These are phyloP conservation scores for Heterotrichella gracilis DNA, from an alignment of 352 stramenopile genomes.

Conservation along the genomic window DNA sequence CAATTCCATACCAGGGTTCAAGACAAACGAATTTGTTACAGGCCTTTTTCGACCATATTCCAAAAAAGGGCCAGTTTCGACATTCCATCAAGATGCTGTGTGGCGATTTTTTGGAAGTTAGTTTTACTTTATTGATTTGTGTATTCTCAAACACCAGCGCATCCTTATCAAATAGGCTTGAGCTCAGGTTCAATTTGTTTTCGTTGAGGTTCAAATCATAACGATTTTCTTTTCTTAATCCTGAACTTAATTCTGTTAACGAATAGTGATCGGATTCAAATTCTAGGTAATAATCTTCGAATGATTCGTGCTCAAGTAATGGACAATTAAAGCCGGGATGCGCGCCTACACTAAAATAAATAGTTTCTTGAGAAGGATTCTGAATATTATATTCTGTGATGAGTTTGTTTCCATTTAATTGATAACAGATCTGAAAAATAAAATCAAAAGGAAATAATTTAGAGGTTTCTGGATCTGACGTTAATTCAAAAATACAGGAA, in stretches of 20 bases:
- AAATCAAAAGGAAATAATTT: neutral
- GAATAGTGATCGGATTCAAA: neutral
- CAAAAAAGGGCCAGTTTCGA: neutral
- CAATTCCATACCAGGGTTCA: neutral
- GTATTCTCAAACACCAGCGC: neutral
- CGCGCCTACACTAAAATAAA: neutral
- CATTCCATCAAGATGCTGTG: neutral
- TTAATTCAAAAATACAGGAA: neutral
- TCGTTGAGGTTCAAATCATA: neutral
- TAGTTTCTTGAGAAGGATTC: neutral
- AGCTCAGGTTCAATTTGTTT: neutral
- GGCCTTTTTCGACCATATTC: neutral
- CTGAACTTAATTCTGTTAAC: neutral
- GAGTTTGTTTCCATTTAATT: neutral
- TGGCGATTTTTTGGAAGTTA: neutral
- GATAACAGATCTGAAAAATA: neutral
- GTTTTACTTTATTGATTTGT: neutral
- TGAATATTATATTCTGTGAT: neutral
- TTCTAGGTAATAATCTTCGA: slow-evolving; percentile 8
- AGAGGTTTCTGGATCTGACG: neutral
- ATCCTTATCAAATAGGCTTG: neutral
- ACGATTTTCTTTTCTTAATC: neutral
- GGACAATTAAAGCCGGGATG: neutral
- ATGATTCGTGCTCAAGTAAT: neutral
- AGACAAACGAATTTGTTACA: neutral